A percentile compares a stretch with the other conserved stretches of the same genome.
These are phyloP conservation scores for Dendrocalamus sinicus DNA, from an alignment of 176 grass and related monocot genomes.

Conservation along the genomic window DNA sequence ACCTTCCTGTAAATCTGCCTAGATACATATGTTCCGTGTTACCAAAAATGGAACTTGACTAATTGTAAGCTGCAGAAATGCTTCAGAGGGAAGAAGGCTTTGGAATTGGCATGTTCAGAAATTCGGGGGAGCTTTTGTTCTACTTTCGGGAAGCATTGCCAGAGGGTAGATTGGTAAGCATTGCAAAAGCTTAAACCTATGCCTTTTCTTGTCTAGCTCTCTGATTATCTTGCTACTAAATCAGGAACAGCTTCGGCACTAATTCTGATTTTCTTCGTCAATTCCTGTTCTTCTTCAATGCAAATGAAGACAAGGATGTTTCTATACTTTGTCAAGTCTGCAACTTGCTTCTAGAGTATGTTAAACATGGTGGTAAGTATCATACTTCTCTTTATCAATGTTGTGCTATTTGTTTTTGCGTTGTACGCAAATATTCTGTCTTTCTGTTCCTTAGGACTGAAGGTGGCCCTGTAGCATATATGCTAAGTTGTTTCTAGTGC, in stretches of 20 bases:
- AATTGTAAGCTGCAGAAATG: constrained; percentile 96
- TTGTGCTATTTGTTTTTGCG: constrained; percentile 7
- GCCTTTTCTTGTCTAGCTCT: constrained; percentile 30
- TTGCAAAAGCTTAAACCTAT: constrained; percentile 21
- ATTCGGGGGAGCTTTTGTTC: constrained; percentile 67
- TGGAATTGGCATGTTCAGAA: constrained; percentile 59
- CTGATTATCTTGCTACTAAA: constrained; percentile 54
- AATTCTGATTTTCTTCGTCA: constrained; percentile 88
- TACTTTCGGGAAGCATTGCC: constrained; percentile 75
- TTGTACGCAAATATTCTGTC: not conserved
- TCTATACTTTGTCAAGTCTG: constrained; percentile 72
- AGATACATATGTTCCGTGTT: not conserved
- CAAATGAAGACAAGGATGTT: constrained; percentile 69
- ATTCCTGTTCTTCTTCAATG: constrained; percentile 95
- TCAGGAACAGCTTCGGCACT: constrained; percentile 71
- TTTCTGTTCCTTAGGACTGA: not conserved
- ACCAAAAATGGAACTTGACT: constrained; percentile 59
- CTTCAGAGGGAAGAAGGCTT: constrained; percentile 91
- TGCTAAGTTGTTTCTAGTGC: not conserved
- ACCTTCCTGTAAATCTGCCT: constrained; percentile 17
- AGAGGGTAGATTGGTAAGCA: constrained; percentile 76
- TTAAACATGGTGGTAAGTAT: constrained; percentile 57
- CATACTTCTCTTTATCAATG: not conserved
- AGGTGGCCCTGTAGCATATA: not conserved
- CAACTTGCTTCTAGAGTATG: constrained; percentile 75